These are phyloP conservation scores for Eimeria necatrix DNA, from an alignment of 169 alveolate species.

Conservation along the genomic window DNA sequence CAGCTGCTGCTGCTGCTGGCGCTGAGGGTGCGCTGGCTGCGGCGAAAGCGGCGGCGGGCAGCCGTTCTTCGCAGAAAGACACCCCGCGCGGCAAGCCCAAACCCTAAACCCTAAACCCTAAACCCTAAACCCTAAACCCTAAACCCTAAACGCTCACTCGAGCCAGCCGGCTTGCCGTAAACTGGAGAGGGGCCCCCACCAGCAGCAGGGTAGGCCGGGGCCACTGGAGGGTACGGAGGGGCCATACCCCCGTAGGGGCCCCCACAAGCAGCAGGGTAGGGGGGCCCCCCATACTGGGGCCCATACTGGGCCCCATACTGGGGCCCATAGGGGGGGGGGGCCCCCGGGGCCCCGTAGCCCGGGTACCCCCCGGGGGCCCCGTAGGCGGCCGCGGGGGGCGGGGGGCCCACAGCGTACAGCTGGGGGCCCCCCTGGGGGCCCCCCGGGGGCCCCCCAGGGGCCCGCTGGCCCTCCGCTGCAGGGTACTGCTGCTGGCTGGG, in stretches of 20 bases:
- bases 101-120: constrained; percentile 28
- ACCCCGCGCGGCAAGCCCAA: background rate
- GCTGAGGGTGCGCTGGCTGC: no score
- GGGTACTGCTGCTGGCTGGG: background rate
- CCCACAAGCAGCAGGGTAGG: background rate
- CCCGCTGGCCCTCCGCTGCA: background rate
- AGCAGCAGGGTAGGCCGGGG: constrained; percentile 18
- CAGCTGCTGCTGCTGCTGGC: no score
- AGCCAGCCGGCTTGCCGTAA: background rate
- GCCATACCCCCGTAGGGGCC: constrained; percentile 24
- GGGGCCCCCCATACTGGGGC: constrained; percentile 28
- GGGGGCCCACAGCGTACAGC: background rate
- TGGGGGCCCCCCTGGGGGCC: no score
- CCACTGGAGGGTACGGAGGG: constrained; percentile 37
- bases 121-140: background rate
- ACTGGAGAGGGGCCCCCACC: background rate
- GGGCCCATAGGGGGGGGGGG: background rate
- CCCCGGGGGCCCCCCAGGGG: background rate
- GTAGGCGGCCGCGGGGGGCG: background rate
- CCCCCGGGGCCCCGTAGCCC: background rate
- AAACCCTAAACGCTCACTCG: constrained; percentile 28
- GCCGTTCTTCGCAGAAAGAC: background rate
- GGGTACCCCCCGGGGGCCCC: constrained; percentile 6
- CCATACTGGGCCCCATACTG: background rate
- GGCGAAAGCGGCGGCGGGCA: no score